These are phyloP conservation scores for Pseudocercospora vitis DNA, from an alignment of 2,329 filamentous ascomycete genomes.

Conservation along the genomic window DNA sequence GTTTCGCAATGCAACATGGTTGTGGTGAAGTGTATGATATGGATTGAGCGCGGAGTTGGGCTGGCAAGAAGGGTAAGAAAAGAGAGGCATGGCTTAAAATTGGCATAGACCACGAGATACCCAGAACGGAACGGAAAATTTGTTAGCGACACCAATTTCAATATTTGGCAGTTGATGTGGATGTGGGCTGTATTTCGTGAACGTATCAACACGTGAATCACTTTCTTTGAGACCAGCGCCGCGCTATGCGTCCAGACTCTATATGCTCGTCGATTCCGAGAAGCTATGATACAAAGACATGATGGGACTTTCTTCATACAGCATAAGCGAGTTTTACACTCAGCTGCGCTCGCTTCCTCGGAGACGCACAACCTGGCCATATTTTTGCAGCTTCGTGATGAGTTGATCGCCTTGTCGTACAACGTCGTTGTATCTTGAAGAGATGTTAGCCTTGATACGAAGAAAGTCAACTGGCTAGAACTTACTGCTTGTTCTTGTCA, in stretches of 20 bases:
- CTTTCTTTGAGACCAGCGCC: slow-evolving; percentile 13
- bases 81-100: slow-evolving; percentile 10
- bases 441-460: slow-evolving; percentile 4
- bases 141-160: no score
- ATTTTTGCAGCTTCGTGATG: slow-evolving; percentile 99
- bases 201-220: neutral
- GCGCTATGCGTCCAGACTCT: slow-evolving; percentile 14
- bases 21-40: neutral
- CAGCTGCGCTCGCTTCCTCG: slow-evolving; percentile 90
- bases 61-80: slow-evolving; percentile 9
- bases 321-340: neutral
- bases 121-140: slow-evolving; percentile 11
- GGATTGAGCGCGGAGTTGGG: slow-evolving; percentile 23
- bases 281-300: slow-evolving; percentile 16
- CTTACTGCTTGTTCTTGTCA: slow-evolving; percentile 94
- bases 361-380: slow-evolving; percentile 91
- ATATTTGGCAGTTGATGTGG: no score
- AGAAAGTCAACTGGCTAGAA: slow-evolving; percentile 5
- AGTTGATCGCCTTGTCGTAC: slow-evolving; percentile 96
- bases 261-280: slow-evolving; percentile 8
- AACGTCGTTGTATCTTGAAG: slow-evolving; percentile 76
- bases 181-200: no score
- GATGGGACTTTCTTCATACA: slow-evolving; percentile 4
- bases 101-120: slow-evolving; percentile 28
- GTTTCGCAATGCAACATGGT: neutral